Evolutionary conservation across 257 asterid genomes (phyloP).

Genomic region (Solanum piurae): DNA sequence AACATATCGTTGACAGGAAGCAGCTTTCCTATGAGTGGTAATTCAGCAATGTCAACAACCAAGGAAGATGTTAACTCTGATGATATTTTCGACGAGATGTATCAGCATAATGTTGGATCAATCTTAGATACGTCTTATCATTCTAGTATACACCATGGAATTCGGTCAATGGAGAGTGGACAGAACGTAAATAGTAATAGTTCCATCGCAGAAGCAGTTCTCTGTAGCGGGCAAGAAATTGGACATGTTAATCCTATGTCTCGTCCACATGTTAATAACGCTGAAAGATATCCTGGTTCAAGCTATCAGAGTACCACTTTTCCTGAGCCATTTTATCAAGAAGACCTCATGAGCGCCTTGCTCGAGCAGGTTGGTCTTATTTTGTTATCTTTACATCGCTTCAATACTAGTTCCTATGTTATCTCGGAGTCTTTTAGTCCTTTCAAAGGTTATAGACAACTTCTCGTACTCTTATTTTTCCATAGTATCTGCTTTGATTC

Average conservation of each 20-base stretch:
- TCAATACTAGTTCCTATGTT: neutral
- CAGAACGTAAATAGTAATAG: constrained; percentile 7
- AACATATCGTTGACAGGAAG: constrained; percentile 15
- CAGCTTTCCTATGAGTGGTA: constrained; percentile 21
- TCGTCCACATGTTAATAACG: constrained; percentile 18
- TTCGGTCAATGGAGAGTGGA: constrained; percentile 21
- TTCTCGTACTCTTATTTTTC: neutral
- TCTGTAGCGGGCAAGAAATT: constrained; percentile 8
- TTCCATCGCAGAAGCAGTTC: constrained; percentile 9
- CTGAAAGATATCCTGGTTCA: neutral
- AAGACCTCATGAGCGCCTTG: constrained; percentile 60
- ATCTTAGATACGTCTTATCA: constrained; percentile 23
- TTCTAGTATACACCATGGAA: constrained; percentile 19
- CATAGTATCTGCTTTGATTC: neutral
- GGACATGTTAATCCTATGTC: constrained; percentile 4
- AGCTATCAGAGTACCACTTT: constrained; percentile 9
- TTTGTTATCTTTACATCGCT: neutral
- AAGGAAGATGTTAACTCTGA: constrained; percentile 29
- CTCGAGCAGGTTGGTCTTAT: constrained; percentile 46
- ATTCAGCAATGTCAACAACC: constrained; percentile 24
- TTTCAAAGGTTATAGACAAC: neutral
- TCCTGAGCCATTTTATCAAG: constrained; percentile 44
- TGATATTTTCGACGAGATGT: constrained; percentile 22
- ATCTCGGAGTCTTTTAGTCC: neutral
- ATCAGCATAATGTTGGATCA: constrained; percentile 35